These are phyloP conservation scores for Elsinoe australis DNA, from an alignment of 2,329 filamentous ascomycete species.

Conservation along the genomic window DNA sequence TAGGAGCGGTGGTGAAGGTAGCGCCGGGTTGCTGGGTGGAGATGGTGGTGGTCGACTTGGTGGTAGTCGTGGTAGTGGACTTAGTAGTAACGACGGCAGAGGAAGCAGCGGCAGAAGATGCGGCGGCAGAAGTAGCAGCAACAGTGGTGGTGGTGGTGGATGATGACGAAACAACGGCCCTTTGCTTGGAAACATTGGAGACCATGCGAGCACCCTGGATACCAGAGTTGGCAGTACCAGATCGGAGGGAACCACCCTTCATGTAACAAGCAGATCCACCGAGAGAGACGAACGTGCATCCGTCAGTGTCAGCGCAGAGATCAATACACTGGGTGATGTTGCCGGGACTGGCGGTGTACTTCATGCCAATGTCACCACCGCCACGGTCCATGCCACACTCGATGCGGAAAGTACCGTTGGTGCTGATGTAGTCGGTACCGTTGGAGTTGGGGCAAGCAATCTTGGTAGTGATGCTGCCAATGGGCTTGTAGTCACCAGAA, in stretches of 20 bases:
- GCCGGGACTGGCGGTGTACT: slow-evolving; percentile 7
- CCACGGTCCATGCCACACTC: slow-evolving; percentile 19
- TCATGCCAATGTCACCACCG: slow-evolving; percentile 17
- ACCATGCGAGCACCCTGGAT: slow-evolving; percentile 21
- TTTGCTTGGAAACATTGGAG: background rate
- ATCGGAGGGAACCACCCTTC: slow-evolving; percentile 23
- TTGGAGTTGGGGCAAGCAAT: slow-evolving; percentile 21
- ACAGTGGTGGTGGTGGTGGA: slow-evolving; percentile 18
- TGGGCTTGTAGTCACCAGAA: slow-evolving; percentile 26
- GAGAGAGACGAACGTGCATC: slow-evolving; percentile 25
- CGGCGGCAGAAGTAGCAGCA: slow-evolving; percentile 8
- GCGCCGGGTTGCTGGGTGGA: slow-evolving; percentile 2
- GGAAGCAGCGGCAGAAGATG: slow-evolving; percentile 2
- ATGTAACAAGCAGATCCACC: slow-evolving; percentile 27
- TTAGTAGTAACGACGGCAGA: slow-evolving; percentile 1
- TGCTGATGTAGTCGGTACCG: slow-evolving; percentile 23
- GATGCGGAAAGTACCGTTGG: slow-evolving; percentile 26
- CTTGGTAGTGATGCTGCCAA: background rate
- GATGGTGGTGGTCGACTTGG: slow-evolving; percentile 4
- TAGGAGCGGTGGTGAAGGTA: slow-evolving; percentile 13
- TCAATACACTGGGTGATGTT: slow-evolving; percentile 20
- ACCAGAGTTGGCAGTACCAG: slow-evolving; percentile 15
- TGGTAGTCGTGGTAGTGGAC: slow-evolving; percentile 12
- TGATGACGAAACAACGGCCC: background rate
- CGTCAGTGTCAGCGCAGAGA: slow-evolving; percentile 22